Base-by-base conservation (phyloP, 805 yeast genomes). In the Cyberlindnera petersonii region DNA sequence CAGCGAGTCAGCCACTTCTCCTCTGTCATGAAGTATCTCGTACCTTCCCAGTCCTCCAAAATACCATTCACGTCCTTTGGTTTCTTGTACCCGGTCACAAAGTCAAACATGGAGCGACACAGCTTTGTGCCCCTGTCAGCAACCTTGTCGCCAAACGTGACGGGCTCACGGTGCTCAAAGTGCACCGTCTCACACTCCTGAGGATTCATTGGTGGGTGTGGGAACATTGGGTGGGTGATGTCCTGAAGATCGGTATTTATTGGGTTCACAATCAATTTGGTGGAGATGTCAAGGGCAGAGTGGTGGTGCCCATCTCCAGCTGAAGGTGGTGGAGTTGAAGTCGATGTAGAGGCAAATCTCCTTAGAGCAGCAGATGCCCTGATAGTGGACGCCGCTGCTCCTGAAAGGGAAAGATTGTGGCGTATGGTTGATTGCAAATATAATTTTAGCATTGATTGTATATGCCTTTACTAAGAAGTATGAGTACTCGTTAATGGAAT, bases 61-160 rank as follows among this genome's bases (percentile, higher is more conserved):
- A 54, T 46, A 13, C 63, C 68, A 26, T 59, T 58, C 15, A 52
- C 53, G 10, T 68, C 66, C 19, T 54, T 60, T 4, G 84, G 80
- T 47, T 79, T 81, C 39, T 63, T 71, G 61, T 82, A 82, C 3
- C 86, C 85, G 0, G 88, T 80, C 35, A 68, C 71, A 15, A 71
- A 56, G 55, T 82, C 87, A 56, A 82, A 82, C n/a, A 65, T 42
- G 5, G 60, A 48, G 43, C 86, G 63, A 38, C 74, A 63, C 29
- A 63, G 46, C 42, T 53, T 56, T 54, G 79, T 71, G 21, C 73
- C 66, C 7, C 60, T 48, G 43, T 59, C 68, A 8, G 86, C 85
- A 14, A 77, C 52, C 37, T 60, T 64, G 52, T 82, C 88, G 17
- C 77, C 61, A 14, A 64, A 23, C 0, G 70, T 60, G 19, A 47